phyloP scores from a whole-genome alignment of 202 grass and related monocot genomes.

The Eragrostis tef region DNA sequence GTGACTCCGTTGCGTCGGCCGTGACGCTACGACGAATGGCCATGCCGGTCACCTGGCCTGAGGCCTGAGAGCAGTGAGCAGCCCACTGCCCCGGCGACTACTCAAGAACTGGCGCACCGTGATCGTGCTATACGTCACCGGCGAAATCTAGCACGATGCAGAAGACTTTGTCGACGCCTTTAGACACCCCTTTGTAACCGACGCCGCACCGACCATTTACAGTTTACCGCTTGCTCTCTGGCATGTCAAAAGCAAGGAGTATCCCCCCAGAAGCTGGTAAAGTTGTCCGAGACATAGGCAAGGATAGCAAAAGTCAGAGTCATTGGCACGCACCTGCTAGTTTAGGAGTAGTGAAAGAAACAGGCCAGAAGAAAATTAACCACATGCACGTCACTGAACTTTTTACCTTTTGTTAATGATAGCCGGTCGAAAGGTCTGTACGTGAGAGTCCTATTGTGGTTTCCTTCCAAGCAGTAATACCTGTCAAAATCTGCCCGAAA shows the following conservation, averaged over 20 bases:
- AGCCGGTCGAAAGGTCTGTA: neutral
- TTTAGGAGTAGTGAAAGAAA: neutral
- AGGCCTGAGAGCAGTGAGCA: neutral
- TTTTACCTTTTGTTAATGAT: neutral
- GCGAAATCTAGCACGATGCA: neutral
- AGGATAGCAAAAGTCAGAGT: neutral
- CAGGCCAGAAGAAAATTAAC: neutral
- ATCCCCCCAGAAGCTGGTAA: neutral
- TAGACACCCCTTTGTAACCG: neutral
- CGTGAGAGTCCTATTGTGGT: neutral
- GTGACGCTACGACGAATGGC: neutral
- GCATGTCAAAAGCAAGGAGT: neutral
- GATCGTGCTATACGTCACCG: conserved; percentile 2
- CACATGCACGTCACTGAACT: neutral
- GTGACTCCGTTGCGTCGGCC: neutral
- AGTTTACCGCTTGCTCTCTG: neutral
- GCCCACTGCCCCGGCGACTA: neutral
- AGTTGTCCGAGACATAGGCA: neutral
- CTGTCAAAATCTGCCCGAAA: conserved; percentile 17
- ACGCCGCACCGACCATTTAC: conserved; percentile 41
- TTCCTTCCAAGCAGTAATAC: neutral
- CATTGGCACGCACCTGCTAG: neutral
- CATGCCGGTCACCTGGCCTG: neutral
- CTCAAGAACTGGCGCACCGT: too few relatives aligned
- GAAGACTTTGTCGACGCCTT: neutral